Percentiles rank a stretch among this genome's conserved stretches.
Evolutionary conservation across 2,329 filamentous ascomycete genomes (phyloP).

Genomic region (Colletotrichum destructivum): DNA sequence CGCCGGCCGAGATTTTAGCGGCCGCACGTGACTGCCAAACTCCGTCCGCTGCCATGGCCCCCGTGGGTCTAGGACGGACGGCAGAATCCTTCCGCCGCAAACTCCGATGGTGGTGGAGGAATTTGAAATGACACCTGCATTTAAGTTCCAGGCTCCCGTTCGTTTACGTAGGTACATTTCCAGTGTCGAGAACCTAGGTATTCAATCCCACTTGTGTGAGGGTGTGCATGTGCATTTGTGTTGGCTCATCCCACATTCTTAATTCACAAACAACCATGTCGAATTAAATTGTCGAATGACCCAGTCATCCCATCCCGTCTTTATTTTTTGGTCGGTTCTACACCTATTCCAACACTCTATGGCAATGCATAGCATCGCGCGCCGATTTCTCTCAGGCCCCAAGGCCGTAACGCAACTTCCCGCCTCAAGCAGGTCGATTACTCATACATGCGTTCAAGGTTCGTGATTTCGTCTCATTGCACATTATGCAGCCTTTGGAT

Average conservation of each 20-base stretch:
- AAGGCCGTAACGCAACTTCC: slow-evolving; percentile 9
- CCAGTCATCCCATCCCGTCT: neutral
- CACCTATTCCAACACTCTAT: slow-evolving; percentile 6
- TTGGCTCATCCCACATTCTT: neutral
- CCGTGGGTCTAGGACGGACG: neutral
- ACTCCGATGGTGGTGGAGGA: slow-evolving; percentile 18
- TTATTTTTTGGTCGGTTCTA: slow-evolving; percentile 5
- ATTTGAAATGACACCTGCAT: slow-evolving; percentile 18
- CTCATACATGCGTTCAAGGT: slow-evolving; percentile 34
- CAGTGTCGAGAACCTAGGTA: neutral
- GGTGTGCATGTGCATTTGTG: no score
- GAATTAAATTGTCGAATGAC: neutral
- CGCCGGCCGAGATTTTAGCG: slow-evolving; percentile 36
- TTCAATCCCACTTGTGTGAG: no score
- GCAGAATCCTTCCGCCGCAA: slow-evolving; percentile 31
- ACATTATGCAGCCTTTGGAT: slow-evolving; percentile 20
- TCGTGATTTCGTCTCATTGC: slow-evolving; percentile 37
- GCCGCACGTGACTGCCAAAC: slow-evolving; percentile 33
- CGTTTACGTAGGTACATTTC: neutral
- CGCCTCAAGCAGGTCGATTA: slow-evolving; percentile 30
- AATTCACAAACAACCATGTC: neutral
- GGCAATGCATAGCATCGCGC: neutral
- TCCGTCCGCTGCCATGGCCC: slow-evolving; percentile 19
- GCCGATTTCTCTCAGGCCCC: neutral
- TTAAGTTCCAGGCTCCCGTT: slow-evolving; percentile 7